A percentile compares a stretch with the other conserved stretches of the same genome.
Evolutionary conservation across 805 yeast species (phyloP).

Genomic region (Alloascoidea africana): DNA sequence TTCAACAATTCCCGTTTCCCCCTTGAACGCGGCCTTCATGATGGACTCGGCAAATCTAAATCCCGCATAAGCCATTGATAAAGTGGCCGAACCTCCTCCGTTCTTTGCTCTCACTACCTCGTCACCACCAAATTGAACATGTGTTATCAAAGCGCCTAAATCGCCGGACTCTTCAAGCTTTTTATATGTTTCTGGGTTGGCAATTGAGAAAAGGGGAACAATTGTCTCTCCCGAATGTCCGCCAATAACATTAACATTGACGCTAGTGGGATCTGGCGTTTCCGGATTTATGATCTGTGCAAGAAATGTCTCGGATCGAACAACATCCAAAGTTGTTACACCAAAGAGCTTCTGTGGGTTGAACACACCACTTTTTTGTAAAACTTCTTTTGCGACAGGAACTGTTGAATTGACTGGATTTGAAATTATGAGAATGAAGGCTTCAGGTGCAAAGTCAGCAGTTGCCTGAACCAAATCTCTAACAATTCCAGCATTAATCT

Average conservation of each 20-base stretch:
- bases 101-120: slow-evolving; percentile 77
- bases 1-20: slow-evolving; percentile 23
- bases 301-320: slow-evolving; percentile 58
- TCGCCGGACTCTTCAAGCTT: slow-evolving; percentile 31
- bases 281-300: slow-evolving; percentile 10
- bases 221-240: slow-evolving; percentile 80
- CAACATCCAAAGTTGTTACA: slow-evolving; percentile 68
- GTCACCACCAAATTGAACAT: slow-evolving; percentile 82
- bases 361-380: slow-evolving; percentile 56
- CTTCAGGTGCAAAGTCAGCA: slow-evolving; percentile 53
- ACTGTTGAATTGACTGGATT: slow-evolving; percentile 80
- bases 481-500: slow-evolving; percentile 72
- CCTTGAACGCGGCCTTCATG: slow-evolving; percentile 34
- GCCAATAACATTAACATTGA: slow-evolving; percentile 62
- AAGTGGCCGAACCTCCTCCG: slow-evolving; percentile 75
- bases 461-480: slow-evolving; percentile 59
- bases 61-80: slow-evolving; percentile 82
- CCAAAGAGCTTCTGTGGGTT: slow-evolving; percentile 69
- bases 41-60: slow-evolving; percentile 58
- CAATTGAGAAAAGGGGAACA: slow-evolving; percentile 58
- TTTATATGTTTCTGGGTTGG: slow-evolving; percentile 29
- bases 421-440: slow-evolving; percentile 52
- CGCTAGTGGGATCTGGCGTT: slow-evolving; percentile 31
- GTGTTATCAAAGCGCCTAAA: slow-evolving; percentile 49
- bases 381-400: slow-evolving; percentile 70